Evolutionary conservation across 1,284 basidiomycete genomes (phyloP).

Genomic region (Sporisorium iseilematis-ciliati): DNA sequence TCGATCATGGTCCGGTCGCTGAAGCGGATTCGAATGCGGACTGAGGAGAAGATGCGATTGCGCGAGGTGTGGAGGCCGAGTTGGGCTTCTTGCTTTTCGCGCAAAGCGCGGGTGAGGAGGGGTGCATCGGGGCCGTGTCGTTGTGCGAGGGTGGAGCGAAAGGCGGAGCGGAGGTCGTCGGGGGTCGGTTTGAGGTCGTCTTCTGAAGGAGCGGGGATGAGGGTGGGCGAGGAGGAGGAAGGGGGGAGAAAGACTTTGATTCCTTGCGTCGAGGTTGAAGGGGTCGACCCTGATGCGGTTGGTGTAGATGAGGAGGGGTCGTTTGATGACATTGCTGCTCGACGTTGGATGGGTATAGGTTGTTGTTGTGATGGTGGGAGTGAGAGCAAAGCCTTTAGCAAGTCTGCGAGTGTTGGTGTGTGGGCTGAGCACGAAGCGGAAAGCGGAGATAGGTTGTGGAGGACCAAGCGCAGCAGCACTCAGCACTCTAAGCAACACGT

Average conservation of each 20-base stretch:
- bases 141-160: slow-evolving; percentile 76
- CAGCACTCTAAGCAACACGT: slow-evolving; percentile 3
- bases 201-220: not conserved
- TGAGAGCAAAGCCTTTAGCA: too few relatives aligned
- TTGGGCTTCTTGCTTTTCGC: slow-evolving; percentile 75
- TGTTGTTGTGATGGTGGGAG: too few relatives aligned
- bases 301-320: not conserved
- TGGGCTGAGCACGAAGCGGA: slow-evolving; percentile 5
- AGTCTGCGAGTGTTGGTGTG: slow-evolving; percentile 5
- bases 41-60: slow-evolving; percentile 82
- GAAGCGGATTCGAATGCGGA: slow-evolving; percentile 83
- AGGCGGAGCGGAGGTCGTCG: slow-evolving; percentile 79
- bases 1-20: slow-evolving; percentile 85
- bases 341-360: not conserved
- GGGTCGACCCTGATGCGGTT: too few relatives aligned
- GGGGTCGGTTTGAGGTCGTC: slow-evolving; percentile 76
- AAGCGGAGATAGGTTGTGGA: slow-evolving; percentile 3
- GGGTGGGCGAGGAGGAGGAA: slow-evolving; percentile 13
- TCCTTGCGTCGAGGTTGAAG: too few relatives aligned
- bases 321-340: slow-evolving; percentile 1
- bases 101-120: slow-evolving; percentile 77
- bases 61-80: slow-evolving; percentile 74
- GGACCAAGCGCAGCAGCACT: slow-evolving; percentile 17
- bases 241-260: slow-evolving; percentile 28
- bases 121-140: slow-evolving; percentile 82